Base-by-base conservation (phyloP, 768 basidiomycete genomes). In the Mycena vitilis region DNA sequence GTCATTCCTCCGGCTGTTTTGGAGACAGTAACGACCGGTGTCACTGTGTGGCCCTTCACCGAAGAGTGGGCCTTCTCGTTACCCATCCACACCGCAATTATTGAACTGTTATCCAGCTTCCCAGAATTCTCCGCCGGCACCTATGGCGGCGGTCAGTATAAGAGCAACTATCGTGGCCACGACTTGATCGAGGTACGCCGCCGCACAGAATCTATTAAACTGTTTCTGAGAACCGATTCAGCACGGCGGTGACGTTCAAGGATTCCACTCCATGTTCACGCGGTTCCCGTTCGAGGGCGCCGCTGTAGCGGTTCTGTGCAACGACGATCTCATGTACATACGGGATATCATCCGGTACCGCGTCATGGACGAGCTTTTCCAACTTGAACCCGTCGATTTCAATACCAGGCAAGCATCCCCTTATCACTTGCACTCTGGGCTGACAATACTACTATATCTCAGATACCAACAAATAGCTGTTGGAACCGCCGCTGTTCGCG, bases 121-220 rank as follows among this genome's bases (percentile, higher is more conserved):
- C 74, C 75, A 2, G 75, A 78, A 53, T 47, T 77, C 18, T 74
- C 73, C 9, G 68, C 72, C 13, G 47, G 65, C 9, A 74, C 73
- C 2, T 80, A 80, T 58, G 79, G 79, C 8, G 78, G 76, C 7
- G 79, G 75, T 4, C 77, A 76, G 58, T 54, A 54, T 37, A 59
- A 64, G 8, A 57, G 56, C 22, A 73, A 68, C 12, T 80, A 78
- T 55, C 65, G 77, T 15, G 77, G 78, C 0, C 75, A 78, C 56
- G 72, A 65, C 30, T 61, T 68, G 49, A 68, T 68, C 54, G 60
- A 66, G 54, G 54, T 63, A 47, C 23, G 61, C 36, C 69, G 69
- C 68, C 59, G 22, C 71, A 5, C 59, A 37, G 40, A 13, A 8
- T 34, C 5, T 2, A 40, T 2, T 18, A 1, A 9, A 51, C n/a